Evolutionary conservation across 2,329 filamentous ascomycete species (phyloP), one percentile per base, ranked within the genome.

Genomic region (Aspergillus novofumigatus): DNA sequence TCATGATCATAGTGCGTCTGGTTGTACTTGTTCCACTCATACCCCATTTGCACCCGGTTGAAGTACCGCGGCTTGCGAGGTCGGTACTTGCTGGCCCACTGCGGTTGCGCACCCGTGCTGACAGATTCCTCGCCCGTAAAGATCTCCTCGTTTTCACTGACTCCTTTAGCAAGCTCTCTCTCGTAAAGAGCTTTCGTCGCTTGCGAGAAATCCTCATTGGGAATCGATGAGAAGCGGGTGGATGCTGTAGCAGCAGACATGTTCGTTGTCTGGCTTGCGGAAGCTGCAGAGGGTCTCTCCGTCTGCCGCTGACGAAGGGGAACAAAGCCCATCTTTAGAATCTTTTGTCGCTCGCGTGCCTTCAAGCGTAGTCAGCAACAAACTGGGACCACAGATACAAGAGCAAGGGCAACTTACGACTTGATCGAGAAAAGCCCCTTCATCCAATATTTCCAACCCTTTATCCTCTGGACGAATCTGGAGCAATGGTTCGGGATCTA

Each of bases 21-120:
- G 70, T 99, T 99, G 82, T 99, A 99, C 76, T 99, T 99, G 81
- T 99, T 99, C 94, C 94, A 99, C 75, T 99, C 94, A 74, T 97
- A 99, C 53, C 94, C 94, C 90, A 97, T 97, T 75, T 96, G 92
- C 49, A 97, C 92, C 44, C 94, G 88, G 72, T 97, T 97, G 82
- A 99, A 99, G 77, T 97, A 97, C 59, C 89, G 86, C 11, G 94
- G 94, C 76, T 97, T 99, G 61, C 94, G 85, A 7, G 93, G 92
- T 42, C 89, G 85, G 74, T 96, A 89, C 75, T 93, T 92, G 70
- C 86, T 86, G 5, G 88, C 87, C 92, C 92, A 96, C 62, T 87
- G 84, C 3, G 91, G 88, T 63, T 86, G 86, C 3, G 83, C 78
- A 4, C 78, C 77, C 9, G 83, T 84, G 32, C 82, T 78, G 26